Percentiles rank a stretch among this genome's conserved stretches.
phyloP scores from a whole-genome alignment of 495 filamentous ascomycete species.

The Aspergillus cavernicola region DNA sequence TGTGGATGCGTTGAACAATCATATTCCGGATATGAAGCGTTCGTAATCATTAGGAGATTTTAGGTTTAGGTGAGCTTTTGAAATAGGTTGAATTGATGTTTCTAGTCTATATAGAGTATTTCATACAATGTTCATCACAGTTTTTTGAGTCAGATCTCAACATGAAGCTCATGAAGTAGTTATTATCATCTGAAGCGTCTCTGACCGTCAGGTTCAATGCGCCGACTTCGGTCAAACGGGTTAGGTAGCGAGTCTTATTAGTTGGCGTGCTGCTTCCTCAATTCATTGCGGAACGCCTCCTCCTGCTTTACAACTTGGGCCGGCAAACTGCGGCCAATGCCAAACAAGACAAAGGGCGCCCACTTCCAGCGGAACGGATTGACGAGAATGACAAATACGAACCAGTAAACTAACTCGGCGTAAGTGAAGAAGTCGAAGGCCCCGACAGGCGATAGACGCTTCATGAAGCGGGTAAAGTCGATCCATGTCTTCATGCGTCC shows the following conservation, averaged over 20 bases:
- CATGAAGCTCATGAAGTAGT: too few species aligned
- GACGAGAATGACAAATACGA: slow-evolving; percentile 68
- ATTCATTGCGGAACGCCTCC: slow-evolving; percentile 40
- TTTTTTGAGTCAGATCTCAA: neutral
- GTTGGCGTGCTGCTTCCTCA: slow-evolving; percentile 26
- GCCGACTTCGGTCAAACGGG: neutral
- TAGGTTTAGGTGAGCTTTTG: neutral
- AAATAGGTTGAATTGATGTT: neutral
- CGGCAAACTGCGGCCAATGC: slow-evolving; percentile 64
- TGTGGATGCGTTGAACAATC: slow-evolving; percentile 1
- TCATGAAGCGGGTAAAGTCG: slow-evolving; percentile 74
- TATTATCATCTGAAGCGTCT: too few species aligned
- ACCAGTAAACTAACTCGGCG: slow-evolving; percentile 80
- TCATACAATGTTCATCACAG: slow-evolving; percentile 1
- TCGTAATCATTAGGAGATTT: neutral
- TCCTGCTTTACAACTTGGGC: slow-evolving; percentile 62
- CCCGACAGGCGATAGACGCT: slow-evolving; percentile 60
- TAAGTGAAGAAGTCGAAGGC: slow-evolving; percentile 91
- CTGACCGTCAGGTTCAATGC: too few species aligned
- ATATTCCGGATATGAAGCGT: neutral
- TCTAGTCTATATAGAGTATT: neutral
- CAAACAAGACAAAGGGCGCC: slow-evolving; percentile 73
- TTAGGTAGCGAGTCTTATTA: neutral
- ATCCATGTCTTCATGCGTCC: slow-evolving; percentile 84
- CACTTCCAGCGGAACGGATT: slow-evolving; percentile 83